Base-by-base conservation (phyloP, 148 eudicot genomes). In the Amaranthus hypochondriacus region DNA sequence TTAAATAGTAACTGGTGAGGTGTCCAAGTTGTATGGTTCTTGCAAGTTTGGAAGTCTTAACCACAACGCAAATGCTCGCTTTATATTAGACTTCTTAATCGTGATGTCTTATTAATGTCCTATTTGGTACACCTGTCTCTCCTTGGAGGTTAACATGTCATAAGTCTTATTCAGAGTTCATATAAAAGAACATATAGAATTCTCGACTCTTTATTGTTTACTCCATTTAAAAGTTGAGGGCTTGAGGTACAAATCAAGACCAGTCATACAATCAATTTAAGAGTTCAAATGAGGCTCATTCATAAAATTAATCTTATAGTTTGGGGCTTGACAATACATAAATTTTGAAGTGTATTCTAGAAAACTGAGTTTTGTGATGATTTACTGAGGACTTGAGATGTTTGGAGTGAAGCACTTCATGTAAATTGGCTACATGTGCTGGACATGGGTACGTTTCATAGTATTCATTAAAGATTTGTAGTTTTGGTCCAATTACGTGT, bases 1-100 rank as follows among this genome's bases (percentile, higher is more conserved):
- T 5, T 4, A 65, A 47, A 47, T 6, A 13, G 53, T 14, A 46
- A 63, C 14, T 47, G 48, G 53, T 65, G 68, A 65, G 52, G 15
- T 65, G 52, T 65, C 39, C 68, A n/a, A 12, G 21, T 42, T 65
- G 52, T 65, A 48, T 47, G 68, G 68, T 65, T 65, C 52, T 28
- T n/a, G 9, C 15, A 65, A 65, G 5, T 5, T 47, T 46, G 14
- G 9, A 11, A 65, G 21, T 3, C 14, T 47, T 51, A 47, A 47
- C 67, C 67, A 63, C 68, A 65, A n/a, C 52, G 47, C 68, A 14
- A 28, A 65, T 5, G n/a, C 3, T 44, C n/a, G 52, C 48, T 5
- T 8, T 65, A 18, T 65, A 5, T 15, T 65, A 48, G 4, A 47
- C n/a, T 47, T 47, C 62, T 65, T 52, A 65, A 48, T 65, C 48